A percentile compares a stretch with the other conserved stretches of the same genome.
Conservation (phyloP, 2,329 filamentous ascomycete genomes). For the Phoma herbarum region DNA sequence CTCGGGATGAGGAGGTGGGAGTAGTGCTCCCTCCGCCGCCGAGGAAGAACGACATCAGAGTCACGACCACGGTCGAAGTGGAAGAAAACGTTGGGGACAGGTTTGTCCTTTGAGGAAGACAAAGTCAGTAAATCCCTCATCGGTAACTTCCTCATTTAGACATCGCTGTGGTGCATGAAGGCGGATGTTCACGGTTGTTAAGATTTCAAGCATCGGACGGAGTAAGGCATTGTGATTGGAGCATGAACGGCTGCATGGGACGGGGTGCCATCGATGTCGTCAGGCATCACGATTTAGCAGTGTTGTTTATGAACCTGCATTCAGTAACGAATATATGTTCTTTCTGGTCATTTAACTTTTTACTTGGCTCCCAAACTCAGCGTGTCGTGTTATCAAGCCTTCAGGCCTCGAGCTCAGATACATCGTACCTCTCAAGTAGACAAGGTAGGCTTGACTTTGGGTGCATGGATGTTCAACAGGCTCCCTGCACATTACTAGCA, state of each 20-base stretch:
- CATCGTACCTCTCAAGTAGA: not conserved
- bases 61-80: conserved; percentile 19
- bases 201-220: not conserved
- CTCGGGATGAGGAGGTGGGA: conserved; percentile 2
- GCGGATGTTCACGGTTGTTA: not conserved
- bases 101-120: conserved; percentile 8
- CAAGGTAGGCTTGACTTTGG: no score
- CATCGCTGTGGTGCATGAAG: not conserved
- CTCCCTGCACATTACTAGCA: not conserved
- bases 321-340: not conserved
- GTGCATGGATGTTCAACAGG: no score
- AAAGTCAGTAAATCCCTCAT: no score
- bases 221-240: not conserved
- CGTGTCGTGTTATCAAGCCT: not conserved
- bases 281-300: not conserved
- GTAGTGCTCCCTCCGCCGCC: not conserved
- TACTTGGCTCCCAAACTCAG: not conserved
- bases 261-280: not conserved
- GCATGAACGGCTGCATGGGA: not conserved
- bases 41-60: conserved; percentile 18
- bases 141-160: not conserved
- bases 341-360: no score
- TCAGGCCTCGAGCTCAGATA: not conserved
- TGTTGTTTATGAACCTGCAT: not conserved
- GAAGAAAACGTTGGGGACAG: conserved; percentile 19